phyloP scores from a whole-genome alignment of 352 stramenopile genomes.

The Phytophthora multivora region DNA sequence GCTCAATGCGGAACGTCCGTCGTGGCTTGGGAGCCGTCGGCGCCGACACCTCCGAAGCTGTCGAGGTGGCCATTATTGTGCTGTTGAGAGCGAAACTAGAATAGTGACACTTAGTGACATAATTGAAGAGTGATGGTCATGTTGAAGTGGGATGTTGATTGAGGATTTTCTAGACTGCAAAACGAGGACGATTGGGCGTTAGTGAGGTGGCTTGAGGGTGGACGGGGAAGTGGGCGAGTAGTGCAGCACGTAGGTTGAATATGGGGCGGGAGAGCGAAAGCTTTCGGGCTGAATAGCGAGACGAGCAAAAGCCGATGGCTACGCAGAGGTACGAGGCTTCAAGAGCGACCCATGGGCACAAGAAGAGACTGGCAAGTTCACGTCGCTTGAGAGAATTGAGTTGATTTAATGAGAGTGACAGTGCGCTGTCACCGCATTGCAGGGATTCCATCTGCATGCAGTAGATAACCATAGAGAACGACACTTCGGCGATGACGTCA shows the following conservation, averaged over 20 bases:
- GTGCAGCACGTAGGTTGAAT: constrained; percentile 63
- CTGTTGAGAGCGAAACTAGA: not conserved
- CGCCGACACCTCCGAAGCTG: not conserved
- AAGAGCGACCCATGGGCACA: constrained; percentile 58
- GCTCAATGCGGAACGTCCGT: constrained; percentile 57
- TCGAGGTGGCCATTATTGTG: constrained; percentile 4
- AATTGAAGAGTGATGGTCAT: constrained; percentile 4
- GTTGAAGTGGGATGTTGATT: constrained; percentile 10
- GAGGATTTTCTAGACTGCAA: constrained; percentile 1
- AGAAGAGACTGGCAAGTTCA: constrained; percentile 51
- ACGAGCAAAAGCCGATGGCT: constrained; percentile 59
- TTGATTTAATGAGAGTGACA: constrained; percentile 22
- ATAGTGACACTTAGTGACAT: not conserved
- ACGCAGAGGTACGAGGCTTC: constrained; percentile 59
- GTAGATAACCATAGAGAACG: constrained; percentile 58
- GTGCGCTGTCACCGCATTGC: constrained; percentile 47
- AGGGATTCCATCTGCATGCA: constrained; percentile 47
- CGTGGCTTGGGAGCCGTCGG: constrained; percentile 23
- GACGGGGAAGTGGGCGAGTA: constrained; percentile 50
- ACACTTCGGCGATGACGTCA: constrained; percentile 60
- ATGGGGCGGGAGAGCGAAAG: constrained; percentile 64
- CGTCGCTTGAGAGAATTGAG: constrained; percentile 41
- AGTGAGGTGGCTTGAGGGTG: not conserved
- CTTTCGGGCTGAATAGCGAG: constrained; percentile 52
- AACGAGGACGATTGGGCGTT: constrained; percentile 11